These are phyloP conservation scores for Pterocarpus macrocarpus DNA, from an alignment of 306 rosid species.

Conservation along the genomic window DNA sequence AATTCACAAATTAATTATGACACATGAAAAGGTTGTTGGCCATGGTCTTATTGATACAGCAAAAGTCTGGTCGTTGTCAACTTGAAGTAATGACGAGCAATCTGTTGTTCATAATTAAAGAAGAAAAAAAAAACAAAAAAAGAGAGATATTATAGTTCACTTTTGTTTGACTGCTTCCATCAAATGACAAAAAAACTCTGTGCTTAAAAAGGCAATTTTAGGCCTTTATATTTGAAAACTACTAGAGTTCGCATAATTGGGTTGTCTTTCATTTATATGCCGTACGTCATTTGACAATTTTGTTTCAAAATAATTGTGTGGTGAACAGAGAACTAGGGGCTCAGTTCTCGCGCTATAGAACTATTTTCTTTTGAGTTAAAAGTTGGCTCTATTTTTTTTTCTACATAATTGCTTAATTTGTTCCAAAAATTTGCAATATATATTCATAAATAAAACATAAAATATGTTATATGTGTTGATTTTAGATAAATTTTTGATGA, in stretches of 20 bases:
- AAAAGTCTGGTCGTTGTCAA: constrained; percentile 1
- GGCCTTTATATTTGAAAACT: constrained; percentile 41
- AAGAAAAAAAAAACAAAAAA: not conserved
- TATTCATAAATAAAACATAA: too few species aligned
- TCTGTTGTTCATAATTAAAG: constrained; percentile 35
- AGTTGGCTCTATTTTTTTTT: too few species aligned
- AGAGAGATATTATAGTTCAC: constrained; percentile 9
- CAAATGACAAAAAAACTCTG: not conserved
- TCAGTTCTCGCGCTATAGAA: not conserved
- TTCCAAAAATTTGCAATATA: not conserved
- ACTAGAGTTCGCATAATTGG: not conserved
- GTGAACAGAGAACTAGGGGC: not conserved
- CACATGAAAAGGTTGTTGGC: not conserved
- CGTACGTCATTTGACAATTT: not conserved
- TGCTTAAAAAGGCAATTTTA: constrained; percentile 28
- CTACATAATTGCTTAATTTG: too few species aligned
- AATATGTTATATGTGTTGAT: not conserved
- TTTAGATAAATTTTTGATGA: too few species aligned
- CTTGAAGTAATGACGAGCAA: constrained; percentile 9
- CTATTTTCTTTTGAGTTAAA: not conserved
- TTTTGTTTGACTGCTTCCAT: constrained; percentile 36
- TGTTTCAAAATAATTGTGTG: not conserved
- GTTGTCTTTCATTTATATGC: not conserved
- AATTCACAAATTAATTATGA: constrained; percentile 27
- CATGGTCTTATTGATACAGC: constrained; percentile 24